phyloP scores from a whole-genome alignment of 2,329 filamentous ascomycete genomes.

The Cladophialophora psammophila region DNA sequence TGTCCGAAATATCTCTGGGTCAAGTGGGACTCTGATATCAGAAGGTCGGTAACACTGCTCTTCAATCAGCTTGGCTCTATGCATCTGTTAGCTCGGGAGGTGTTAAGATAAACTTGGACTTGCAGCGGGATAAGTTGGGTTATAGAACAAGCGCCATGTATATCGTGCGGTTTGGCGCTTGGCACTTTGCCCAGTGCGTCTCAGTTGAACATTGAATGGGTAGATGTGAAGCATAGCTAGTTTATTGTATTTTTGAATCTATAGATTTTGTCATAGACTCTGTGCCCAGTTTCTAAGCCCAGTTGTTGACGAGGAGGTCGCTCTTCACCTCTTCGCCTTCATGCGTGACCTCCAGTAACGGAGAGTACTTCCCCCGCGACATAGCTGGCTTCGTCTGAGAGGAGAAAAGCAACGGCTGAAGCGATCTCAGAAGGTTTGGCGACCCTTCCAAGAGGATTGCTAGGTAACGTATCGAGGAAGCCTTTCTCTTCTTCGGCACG shows the following conservation, averaged over 20 bases:
- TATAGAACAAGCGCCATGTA: no score
- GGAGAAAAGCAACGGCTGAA: conserved; percentile 55
- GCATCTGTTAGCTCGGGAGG: no score
- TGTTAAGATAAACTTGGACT: no score
- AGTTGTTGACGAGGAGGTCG: neutral
- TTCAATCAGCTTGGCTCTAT: no score
- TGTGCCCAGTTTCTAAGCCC: neutral
- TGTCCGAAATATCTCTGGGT: neutral
- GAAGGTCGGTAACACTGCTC: no score
- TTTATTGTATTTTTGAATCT: neutral
- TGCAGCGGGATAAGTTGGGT: no score
- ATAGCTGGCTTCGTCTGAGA: conserved; percentile 56
- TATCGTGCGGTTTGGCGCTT: no score
- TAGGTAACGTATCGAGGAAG: conserved; percentile 28
- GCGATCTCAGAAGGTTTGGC: conserved; percentile 46
- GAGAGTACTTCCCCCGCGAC: conserved; percentile 29
- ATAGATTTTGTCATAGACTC: neutral
- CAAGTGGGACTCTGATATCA: neutral
- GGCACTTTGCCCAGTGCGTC: no score
- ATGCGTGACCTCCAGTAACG: conserved; percentile 27
- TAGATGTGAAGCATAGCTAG: no score
- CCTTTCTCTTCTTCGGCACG: conserved; percentile 28
- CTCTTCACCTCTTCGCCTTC: neutral
- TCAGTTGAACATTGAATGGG: no score
- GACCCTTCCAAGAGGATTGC: conserved; percentile 25